Conservation (phyloP, 75 land plant species). For the Adiantum capillusveneris region DNA sequence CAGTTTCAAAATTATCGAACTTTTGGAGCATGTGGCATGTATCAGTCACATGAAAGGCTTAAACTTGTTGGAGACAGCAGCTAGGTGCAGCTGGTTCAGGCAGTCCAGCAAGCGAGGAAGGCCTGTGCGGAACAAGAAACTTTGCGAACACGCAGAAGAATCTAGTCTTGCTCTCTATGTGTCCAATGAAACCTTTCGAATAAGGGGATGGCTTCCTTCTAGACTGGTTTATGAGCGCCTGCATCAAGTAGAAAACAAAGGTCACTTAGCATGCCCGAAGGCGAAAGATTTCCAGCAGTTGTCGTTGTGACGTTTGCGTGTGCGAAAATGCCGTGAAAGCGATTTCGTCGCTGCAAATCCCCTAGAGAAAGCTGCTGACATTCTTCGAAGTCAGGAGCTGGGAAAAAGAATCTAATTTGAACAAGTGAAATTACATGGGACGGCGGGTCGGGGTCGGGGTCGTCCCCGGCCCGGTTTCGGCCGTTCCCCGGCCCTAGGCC, state of each 20-base stretch:
- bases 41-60: slow-evolving; percentile 22
- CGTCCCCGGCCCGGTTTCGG: too few relatives aligned
- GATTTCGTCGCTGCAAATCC: slow-evolving; percentile 18
- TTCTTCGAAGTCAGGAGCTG: background rate
- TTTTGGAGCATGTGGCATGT: slow-evolving; percentile 20
- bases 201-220: slow-evolving; percentile 24
- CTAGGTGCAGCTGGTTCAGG: slow-evolving; percentile 4
- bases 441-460: too few relatives aligned
- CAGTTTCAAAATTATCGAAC: slow-evolving; percentile 27
- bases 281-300: slow-evolving; percentile 25
- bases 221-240: slow-evolving; percentile 5
- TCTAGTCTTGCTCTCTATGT: slow-evolving; percentile 18
- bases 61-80: slow-evolving; percentile 33
- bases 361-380: background rate
- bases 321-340: slow-evolving; percentile 16
- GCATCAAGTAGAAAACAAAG: background rate
- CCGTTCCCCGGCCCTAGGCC: too few relatives aligned
- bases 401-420: background rate
- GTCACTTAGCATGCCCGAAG: background rate
- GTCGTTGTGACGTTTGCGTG: slow-evolving; percentile 31
- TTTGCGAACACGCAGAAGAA: slow-evolving; percentile 10
- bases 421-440: slow-evolving; percentile 6
- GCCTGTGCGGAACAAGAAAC: slow-evolving; percentile 15
- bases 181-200: slow-evolving; percentile 14
- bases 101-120: slow-evolving; percentile 1